Conservation (phyloP, 202 grass and related monocot species). For the Cymbopogon flexuosus region DNA sequence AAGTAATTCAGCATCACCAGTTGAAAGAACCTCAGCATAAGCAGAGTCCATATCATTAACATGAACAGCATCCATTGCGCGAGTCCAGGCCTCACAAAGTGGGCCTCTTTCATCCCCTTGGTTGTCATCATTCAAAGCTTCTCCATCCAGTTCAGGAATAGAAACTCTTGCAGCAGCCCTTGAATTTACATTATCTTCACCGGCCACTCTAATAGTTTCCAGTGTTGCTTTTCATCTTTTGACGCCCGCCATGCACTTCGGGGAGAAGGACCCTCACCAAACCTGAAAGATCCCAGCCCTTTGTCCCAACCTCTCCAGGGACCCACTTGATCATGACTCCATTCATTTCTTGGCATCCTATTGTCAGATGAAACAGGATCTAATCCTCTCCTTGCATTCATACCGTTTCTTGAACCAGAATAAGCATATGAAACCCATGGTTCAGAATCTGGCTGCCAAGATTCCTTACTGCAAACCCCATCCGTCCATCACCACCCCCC, state of each 20-base stretch:
- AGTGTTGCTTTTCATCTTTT: slow-evolving; percentile 93
- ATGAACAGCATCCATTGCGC: slow-evolving; percentile 78
- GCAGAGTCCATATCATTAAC: slow-evolving; percentile 70
- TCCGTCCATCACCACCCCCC: slow-evolving; percentile 54
- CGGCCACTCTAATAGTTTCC: slow-evolving; percentile 88
- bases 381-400: slow-evolving; percentile 61
- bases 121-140: slow-evolving; percentile 66
- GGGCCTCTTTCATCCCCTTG: slow-evolving; percentile 63
- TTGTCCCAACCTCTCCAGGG: slow-evolving; percentile 76
- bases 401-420: slow-evolving; percentile 50
- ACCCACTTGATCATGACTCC: slow-evolving; percentile 43
- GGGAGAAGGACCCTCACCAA: slow-evolving; percentile 93
- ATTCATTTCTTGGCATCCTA: slow-evolving; percentile 46
- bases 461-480: slow-evolving; percentile 59
- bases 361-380: slow-evolving; percentile 58
- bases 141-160: slow-evolving; percentile 63
- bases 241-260: slow-evolving; percentile 96
- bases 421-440: slow-evolving; percentile 62
- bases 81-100: slow-evolving; percentile 80
- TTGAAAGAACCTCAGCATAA: slow-evolving; percentile 77
- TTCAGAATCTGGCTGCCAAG: slow-evolving; percentile 82
- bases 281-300: slow-evolving; percentile 66
- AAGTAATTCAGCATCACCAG: slow-evolving; percentile 73
- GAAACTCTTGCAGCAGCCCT: slow-evolving; percentile 48
- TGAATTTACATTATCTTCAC: slow-evolving; percentile 81